These are phyloP conservation scores for Metschnikowia kofuensis DNA, from an alignment of 805 yeast species.

Conservation along the genomic window DNA sequence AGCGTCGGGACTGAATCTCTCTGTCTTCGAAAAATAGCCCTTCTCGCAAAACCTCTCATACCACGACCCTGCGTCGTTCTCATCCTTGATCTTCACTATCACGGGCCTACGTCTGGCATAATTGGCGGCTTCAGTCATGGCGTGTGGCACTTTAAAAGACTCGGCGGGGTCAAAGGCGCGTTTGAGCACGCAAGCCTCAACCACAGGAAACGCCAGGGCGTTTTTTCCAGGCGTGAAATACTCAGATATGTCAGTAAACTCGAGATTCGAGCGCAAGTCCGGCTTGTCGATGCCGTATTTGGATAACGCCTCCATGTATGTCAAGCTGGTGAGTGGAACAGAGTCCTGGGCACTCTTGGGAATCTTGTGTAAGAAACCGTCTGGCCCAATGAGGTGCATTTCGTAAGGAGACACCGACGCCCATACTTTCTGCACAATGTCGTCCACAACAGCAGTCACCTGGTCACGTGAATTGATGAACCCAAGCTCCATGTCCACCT, in stretches of 20 bases:
- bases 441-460: conserved; percentile 64
- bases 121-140: conserved; percentile 37
- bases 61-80: conserved; percentile 46
- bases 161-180: conserved; percentile 36
- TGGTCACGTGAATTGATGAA: conserved; percentile 64
- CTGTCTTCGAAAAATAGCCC: conserved; percentile 17
- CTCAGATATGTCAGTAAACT: conserved; percentile 47
- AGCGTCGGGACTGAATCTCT: no score
- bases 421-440: conserved; percentile 58
- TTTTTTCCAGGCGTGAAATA: conserved; percentile 29
- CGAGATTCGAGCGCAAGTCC: conserved; percentile 66
- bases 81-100: conserved; percentile 47
- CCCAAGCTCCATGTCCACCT: conserved; percentile 92
- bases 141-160: conserved; percentile 32
- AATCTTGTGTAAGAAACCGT: conserved; percentile 27
- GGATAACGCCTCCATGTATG: conserved; percentile 67
- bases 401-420: conserved; percentile 38
- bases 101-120: conserved; percentile 60
- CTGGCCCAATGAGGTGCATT: conserved; percentile 33
- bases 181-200: conserved; percentile 70
- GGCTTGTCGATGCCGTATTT: conserved; percentile 93
- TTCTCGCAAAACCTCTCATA: conserved; percentile 32
- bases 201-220: conserved; percentile 53
- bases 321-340: conserved; percentile 37
- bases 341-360: not conserved